Evolutionary conservation across 352 stramenopile species (phyloP), one percentile per base, ranked within the genome.

Genomic region (Pythium grandisporangium): DNA sequence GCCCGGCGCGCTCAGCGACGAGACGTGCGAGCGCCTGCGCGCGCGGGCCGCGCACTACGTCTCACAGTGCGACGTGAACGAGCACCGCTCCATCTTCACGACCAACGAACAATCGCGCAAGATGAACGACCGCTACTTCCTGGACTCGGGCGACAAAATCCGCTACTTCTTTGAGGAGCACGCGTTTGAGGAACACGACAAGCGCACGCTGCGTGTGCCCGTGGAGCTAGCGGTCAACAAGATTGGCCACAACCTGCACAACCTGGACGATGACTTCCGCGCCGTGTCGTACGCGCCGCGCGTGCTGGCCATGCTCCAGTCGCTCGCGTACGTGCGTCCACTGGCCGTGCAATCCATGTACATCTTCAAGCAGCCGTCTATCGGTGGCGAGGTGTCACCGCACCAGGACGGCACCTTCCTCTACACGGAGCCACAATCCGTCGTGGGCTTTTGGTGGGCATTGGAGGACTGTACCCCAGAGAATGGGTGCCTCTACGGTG

Each of bases 391-490:
- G 32, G 93, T 98, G 0, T 88, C 83, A 39, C 70, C 83, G n/a
- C 95, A 98, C 72, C 95, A 98, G 65, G 95, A 98, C 66, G 95
- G 87, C 11, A 97, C 86, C 22, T 98, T 97, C 55, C 73, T 98
- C n/a, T 96, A 86, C 64, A 98, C 95, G 16, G 74, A 95, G 56
- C 93, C 95, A 14, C 94, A 98, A 65, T 96, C 91, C 0, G 96
- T 96, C 32, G 61, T 97, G 10, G 95, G 95, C 7, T 77, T 98
- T 10, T 98, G 95, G 95, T 86, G 96, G 65, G 95, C 95, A 8
- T 61, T 98, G 22, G 90, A 98, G 60, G 87, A 97, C 68, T 95
- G 89, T 19, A 97, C 87, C 16, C 67, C 95, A 2, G 68, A 96
- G 12, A 98, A 98, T 61, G 93, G 95, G 30, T 98, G 93, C 68